A percentile compares a stretch with the other conserved stretches of the same genome.
These are phyloP conservation scores for Boletus speciosus DNA, from an alignment of 768 basidiomycete species.

Conservation along the genomic window DNA sequence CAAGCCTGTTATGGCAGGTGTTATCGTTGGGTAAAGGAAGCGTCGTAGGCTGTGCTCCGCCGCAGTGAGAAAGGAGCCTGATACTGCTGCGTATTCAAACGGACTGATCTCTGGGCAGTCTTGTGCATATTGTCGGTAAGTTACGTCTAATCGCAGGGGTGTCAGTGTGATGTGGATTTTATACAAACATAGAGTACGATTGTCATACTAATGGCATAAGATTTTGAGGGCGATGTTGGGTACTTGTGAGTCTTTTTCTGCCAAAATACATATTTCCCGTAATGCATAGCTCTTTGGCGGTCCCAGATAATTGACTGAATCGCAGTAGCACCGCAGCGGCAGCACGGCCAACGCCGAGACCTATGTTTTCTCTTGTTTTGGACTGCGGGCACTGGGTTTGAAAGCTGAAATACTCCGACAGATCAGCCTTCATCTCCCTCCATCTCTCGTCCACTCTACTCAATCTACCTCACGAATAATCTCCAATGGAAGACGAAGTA, in stretches of 20 bases:
- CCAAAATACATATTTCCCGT: too few relatives aligned
- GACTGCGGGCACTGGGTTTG: slow-evolving; percentile 17
- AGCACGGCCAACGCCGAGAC: not conserved
- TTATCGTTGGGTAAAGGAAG: not conserved
- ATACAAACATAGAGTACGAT: too few relatives aligned
- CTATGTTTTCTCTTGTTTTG: slow-evolving; percentile 22
- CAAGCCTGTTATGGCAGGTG: slow-evolving; percentile 13
- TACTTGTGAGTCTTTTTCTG: too few relatives aligned
- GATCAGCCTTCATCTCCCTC: slow-evolving; percentile 19
- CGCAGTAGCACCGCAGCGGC: not conserved
- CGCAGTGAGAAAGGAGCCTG: not conserved
- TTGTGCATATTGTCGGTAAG: not conserved
- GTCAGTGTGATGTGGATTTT: not conserved
- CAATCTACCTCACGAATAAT: slow-evolving; percentile 23
- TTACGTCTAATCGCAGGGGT: not conserved
- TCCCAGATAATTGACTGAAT: too few relatives aligned
- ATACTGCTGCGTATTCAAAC: not conserved
- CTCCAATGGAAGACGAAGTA: slow-evolving; percentile 62
- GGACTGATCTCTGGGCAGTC: not conserved
- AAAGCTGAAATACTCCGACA: slow-evolving; percentile 27
- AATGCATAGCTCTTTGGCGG: too few relatives aligned
- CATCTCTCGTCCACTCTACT: slow-evolving; percentile 18
- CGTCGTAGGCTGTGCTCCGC: not conserved
- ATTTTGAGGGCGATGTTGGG: too few relatives aligned
- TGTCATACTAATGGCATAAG: too few relatives aligned